phyloP scores from a whole-genome alignment of 2,329 filamentous ascomycete genomes.

The Fusarium temperatum region DNA sequence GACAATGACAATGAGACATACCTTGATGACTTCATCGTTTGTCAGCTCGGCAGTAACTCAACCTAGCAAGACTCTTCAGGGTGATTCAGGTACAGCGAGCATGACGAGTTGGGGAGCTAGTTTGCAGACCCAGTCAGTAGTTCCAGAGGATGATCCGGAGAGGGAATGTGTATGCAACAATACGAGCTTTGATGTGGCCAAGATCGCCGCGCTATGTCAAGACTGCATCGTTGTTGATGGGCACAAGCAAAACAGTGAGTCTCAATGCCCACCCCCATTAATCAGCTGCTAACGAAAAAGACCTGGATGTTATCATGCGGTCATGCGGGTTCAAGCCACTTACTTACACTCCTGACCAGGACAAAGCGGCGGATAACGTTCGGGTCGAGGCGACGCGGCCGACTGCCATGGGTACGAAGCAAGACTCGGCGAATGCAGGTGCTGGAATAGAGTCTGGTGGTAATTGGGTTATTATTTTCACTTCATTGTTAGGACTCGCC shows the following conservation, averaged over 20 bases:
- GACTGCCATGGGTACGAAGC: slow-evolving; percentile 10
- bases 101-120: slow-evolving; percentile 7
- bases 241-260: slow-evolving; percentile 47
- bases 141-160: slow-evolving; percentile 42
- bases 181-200: slow-evolving; percentile 51
- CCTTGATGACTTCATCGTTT: slow-evolving; percentile 7
- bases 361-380: slow-evolving; percentile 47
- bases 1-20: not conserved
- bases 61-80: not conserved
- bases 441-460: not conserved
- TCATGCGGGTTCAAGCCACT: slow-evolving; percentile 47
- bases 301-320: slow-evolving; percentile 49
- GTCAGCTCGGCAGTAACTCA: slow-evolving; percentile 5
- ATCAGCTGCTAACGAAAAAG: slow-evolving; percentile 34
- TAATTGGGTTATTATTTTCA: not conserved
- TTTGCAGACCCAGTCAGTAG: slow-evolving; percentile 26
- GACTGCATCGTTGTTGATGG: slow-evolving; percentile 49
- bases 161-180: slow-evolving; percentile 51
- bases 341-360: slow-evolving; percentile 44
- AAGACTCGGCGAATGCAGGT: not conserved
- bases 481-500: slow-evolving; percentile 10
- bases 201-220: slow-evolving; percentile 50
- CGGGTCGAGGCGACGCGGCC: slow-evolving; percentile 48
- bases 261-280: no score
- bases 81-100: not conserved